Base-by-base conservation (phyloP, 192 early-diverging fungal genomes). In the Martensiomyces pterosporus region DNA sequence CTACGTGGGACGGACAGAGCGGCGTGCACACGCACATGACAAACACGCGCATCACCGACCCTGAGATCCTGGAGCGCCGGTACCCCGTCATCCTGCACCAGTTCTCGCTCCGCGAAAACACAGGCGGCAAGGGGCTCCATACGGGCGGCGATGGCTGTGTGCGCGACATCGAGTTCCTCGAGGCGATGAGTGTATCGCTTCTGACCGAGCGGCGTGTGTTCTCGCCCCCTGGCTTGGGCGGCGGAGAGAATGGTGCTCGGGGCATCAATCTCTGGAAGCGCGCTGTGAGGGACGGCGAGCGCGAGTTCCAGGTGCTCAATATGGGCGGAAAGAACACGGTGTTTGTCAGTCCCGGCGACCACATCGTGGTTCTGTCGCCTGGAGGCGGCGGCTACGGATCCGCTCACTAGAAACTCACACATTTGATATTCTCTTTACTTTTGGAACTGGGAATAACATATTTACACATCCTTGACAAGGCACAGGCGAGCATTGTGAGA, bases 11-110 rank as follows among this genome's bases (percentile, higher is more conserved):
- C 48, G 95, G 95, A 6, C 80, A 87, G 34, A 85, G 84, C 49
- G 82, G 83, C 53, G 83, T 85, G 3, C 83, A 85, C 60, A 80
- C 79, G 46, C 91, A 95, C 58, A 93, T 95, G 92, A 98, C 95
- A 24, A 98, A 98, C 58, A 98, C 95, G 0, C 79, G 93, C 16
- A 97, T 95, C 55, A 98, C 95, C 1, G 95, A 98, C 66, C 92
- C 93, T 0, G 95, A 96, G 69, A 93, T 95, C 40, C 58, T 98
- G 18, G 93, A 96, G 64, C 79, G 89, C 29, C 76, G 91, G 26
- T 94, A 94, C 47, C 91, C 95, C 0, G 91, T 98, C 23, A 60
- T 96, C 13, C 66, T 98, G 35, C 82, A 83, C 24, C 80, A 86
- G 69, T 98, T 97, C 63, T 80, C 85, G 0, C 62, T 97, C 27